Evolutionary conservation across 441 rosid species (phyloP), one percentile per base, ranked within the genome.

Genomic region (Pelargonium myrrhifolium): DNA sequence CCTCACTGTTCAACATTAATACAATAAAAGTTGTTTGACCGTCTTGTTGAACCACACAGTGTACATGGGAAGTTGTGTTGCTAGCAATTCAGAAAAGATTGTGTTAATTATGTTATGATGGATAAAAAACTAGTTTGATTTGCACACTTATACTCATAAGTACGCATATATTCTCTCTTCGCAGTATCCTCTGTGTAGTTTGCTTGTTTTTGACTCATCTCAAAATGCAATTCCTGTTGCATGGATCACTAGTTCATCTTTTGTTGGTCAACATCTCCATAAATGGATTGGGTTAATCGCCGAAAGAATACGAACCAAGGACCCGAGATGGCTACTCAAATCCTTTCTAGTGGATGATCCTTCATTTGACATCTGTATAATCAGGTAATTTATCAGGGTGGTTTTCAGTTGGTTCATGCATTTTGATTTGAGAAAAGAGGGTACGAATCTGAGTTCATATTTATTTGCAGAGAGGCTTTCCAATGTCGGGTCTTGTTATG

Each of bases 201-300:
- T 82, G 56, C 83, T 85, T 11, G 83, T 78, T 63, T 85, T 85
- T 71, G 82, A 82, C 71, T 71, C 75, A 3, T 77, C 81, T 67
- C 83, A 68, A 56, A 79, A 81, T 75, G 89, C 86, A 67, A 79
- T 82, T 74, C 82, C 86, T 12, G 77, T 85, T 81, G 84, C 86
- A 53, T 85, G 89, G 89, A 65, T 85, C 70, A 76, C 82, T 74
- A 43, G 79, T 65, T 78, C 85, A 20, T 73, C 84, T 17, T 74
- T 70, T 73, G 64, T 69, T 18, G 71, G 81, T 65, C 87, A 74
- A 68, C 68, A 66, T 62, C 66, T 77, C 59, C 75, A 74, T 70
- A 81, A 81, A 75, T 85, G 89, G 89, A 76, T 85, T 66, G 73
- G 79, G 31, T 31, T 72, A 17, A 80, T 85, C n/a, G 78, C 84